These are phyloP conservation scores for Firmiana major DNA, from an alignment of 345 rosid species.

Conservation along the genomic window DNA sequence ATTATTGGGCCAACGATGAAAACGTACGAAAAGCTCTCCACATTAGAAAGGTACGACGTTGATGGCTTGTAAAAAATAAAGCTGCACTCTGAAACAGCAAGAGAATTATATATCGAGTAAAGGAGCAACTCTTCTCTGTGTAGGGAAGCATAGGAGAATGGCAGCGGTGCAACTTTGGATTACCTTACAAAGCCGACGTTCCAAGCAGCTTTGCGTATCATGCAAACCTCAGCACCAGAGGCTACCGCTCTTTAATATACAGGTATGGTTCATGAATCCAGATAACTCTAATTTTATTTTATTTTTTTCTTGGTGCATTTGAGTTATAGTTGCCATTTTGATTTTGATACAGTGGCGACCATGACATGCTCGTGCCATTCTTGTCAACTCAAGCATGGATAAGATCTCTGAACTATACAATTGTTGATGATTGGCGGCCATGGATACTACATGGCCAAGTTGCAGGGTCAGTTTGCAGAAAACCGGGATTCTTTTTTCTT, in stretches of 20 bases:
- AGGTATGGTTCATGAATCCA: constrained; percentile 23
- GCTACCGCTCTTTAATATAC: constrained; percentile 45
- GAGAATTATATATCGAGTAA: background rate
- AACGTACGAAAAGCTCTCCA: constrained; percentile 37
- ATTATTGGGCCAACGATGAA: constrained; percentile 36
- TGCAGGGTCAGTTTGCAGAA: constrained; percentile 36
- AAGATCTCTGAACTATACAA: constrained; percentile 45
- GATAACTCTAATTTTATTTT: background rate
- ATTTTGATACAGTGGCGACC: constrained; percentile 51
- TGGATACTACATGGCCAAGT: constrained; percentile 51
- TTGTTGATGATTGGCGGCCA: constrained; percentile 57
- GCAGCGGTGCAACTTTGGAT: constrained; percentile 37
- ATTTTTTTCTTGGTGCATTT: background rate
- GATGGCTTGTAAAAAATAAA: no score
- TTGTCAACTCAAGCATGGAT: constrained; percentile 63
- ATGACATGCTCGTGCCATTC: constrained; percentile 46
- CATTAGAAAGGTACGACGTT: constrained; percentile 33
- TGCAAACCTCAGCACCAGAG: constrained; percentile 36
- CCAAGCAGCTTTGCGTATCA: constrained; percentile 31
- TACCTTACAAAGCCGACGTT: constrained; percentile 25
- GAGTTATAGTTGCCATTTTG: background rate
- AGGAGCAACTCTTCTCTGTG: background rate
- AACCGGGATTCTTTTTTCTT: no score
- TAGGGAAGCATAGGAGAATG: constrained; percentile 28
- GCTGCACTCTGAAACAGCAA: background rate